Conservation (phyloP, 73 alveolate genomes). For the Paramecium biaurelia region DNA sequence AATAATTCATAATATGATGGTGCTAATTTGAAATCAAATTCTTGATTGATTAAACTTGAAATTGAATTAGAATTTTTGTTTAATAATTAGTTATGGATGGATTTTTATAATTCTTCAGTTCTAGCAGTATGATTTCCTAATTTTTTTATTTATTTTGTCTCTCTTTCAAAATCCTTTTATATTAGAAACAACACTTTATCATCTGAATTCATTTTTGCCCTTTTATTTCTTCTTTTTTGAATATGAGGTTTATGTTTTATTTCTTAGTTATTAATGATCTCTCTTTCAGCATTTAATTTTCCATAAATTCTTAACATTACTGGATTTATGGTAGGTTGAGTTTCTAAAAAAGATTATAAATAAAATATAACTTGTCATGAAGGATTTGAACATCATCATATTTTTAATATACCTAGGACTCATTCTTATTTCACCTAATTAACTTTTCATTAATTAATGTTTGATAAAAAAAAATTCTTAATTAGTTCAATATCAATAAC, state of each 20-base stretch:
- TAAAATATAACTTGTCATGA: neutral
- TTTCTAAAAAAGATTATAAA: neutral
- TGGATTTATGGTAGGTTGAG: neutral
- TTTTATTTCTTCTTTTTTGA: neutral
- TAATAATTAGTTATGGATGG: neutral
- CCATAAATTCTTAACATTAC: constrained; percentile 39
- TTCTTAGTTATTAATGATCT: neutral
- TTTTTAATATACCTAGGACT: constrained; percentile 5
- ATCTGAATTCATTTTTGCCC: neutral
- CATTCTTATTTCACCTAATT: neutral
- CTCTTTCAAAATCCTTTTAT: neutral
- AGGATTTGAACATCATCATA: constrained; percentile 11
- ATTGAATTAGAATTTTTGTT: neutral
- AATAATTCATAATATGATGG: constrained; percentile 1
- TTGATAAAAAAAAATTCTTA: constrained; percentile 22
- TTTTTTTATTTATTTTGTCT: neutral
- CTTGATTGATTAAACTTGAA: neutral
- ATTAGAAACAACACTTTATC: neutral
- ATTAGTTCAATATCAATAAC: constrained; percentile 3
- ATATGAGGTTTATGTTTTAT: neutral
- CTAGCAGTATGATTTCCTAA: neutral
- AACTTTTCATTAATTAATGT: constrained; percentile 28
- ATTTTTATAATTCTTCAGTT: neutral
- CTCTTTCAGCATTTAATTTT: neutral
- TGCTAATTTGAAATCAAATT: neutral